Evolutionary conservation across 2,329 filamentous ascomycete genomes (phyloP).

Genomic region (Aspergillus sp.): DNA sequence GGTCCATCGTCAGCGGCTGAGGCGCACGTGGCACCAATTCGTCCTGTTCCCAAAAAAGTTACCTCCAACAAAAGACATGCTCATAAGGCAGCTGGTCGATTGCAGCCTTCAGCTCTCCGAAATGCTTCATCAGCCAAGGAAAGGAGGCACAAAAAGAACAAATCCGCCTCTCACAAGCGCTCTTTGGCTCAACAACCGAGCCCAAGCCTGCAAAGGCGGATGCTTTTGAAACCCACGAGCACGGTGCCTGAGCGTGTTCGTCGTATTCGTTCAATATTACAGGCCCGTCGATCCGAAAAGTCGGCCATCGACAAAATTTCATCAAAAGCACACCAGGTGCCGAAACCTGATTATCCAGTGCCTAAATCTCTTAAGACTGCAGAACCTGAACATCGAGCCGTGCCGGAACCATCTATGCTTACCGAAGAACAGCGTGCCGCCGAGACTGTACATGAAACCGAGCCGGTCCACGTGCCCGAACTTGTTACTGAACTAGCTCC

Average conservation of each 20-base stretch:
- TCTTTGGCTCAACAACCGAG: slow-evolving; percentile 1
- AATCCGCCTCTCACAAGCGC: background rate
- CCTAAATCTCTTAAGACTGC: too few species aligned
- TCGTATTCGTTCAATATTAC: too few species aligned
- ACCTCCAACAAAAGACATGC: background rate
- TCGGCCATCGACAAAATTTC: too few species aligned
- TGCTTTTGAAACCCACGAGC: background rate
- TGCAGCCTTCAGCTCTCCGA: too few species aligned
- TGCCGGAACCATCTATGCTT: too few species aligned
- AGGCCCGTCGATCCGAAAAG: too few species aligned
- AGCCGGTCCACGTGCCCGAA: background rate
- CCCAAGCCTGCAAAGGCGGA: slow-evolving; percentile 5
- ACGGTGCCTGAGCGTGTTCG: too few species aligned
- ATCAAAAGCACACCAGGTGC: too few species aligned
- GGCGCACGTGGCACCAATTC: background rate
- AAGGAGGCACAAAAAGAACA: background rate
- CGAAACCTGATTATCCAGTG: too few species aligned
- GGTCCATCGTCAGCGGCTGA: background rate
- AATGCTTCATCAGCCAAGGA: background rate
- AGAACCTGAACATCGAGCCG: too few species aligned
- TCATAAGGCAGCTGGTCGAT: background rate
- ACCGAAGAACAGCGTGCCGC: too few species aligned
- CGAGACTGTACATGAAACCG: too few species aligned
- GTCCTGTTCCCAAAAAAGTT: background rate
- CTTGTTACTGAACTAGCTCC: background rate